Conservation (phyloP, 306 rosid genomes). For the Fragaria ananassa region DNA sequence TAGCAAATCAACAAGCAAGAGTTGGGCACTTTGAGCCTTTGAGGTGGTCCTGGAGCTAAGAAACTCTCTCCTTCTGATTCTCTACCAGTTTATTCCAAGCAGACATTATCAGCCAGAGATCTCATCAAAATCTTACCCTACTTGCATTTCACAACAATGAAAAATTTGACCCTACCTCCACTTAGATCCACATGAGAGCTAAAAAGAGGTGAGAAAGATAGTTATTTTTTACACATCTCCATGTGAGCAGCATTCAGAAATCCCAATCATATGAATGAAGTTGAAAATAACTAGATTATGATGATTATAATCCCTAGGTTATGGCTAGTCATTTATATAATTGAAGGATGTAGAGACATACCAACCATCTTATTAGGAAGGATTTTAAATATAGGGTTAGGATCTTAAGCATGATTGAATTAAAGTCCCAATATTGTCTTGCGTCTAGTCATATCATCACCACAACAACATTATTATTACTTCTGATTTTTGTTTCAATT, state of each 20-base stretch:
- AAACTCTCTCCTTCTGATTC: background rate
- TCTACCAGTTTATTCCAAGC: background rate
- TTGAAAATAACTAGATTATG: constrained; percentile 1
- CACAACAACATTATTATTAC: background rate
- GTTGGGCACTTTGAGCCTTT: constrained; percentile 17
- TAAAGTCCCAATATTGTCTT: background rate
- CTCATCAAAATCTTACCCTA: constrained; percentile 26
- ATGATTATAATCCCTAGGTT: background rate
- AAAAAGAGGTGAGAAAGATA: background rate
- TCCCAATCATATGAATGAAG: constrained; percentile 24
- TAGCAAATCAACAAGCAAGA: constrained; percentile 3
- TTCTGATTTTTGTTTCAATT: background rate
- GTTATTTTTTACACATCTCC: constrained; percentile 8
- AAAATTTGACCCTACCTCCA: constrained; percentile 22
- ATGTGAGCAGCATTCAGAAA: constrained; percentile 28
- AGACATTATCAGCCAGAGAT: constrained; percentile 7
- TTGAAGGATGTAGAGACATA: background rate
- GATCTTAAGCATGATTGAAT: background rate
- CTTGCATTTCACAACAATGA: constrained; percentile 24
- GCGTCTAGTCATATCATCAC: background rate
- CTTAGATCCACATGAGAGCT: constrained; percentile 22
- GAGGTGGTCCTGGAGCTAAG: constrained; percentile 14
- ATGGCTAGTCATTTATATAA: background rate
- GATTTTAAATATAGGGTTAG: background rate
- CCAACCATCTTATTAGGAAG: constrained; percentile 10